phyloP scores from a whole-genome alignment of 495 filamentous ascomycete genomes.

The Neurospora sp. region DNA sequence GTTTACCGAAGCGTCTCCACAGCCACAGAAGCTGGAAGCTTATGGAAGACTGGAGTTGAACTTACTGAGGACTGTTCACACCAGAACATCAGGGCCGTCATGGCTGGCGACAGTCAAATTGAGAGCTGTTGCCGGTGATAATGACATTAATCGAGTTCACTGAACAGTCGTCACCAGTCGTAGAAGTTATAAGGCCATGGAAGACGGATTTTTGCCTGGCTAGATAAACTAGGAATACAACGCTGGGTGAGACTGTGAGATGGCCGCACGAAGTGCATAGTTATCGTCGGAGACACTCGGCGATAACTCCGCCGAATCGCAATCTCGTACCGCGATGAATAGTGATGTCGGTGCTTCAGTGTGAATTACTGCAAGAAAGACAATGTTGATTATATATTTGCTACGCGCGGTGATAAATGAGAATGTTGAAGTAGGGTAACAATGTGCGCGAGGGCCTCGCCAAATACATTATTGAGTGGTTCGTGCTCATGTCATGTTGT shows the following conservation, averaged over 20 bases:
- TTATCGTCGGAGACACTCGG: not conserved
- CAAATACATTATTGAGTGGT: not conserved
- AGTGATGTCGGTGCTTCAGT: too few species aligned
- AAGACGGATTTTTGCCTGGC: conserved; percentile 51
- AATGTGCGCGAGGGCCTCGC: not conserved
- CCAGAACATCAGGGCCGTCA: not conserved
- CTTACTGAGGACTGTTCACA: not conserved
- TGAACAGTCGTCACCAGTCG: not conserved
- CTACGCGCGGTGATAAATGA: not conserved
- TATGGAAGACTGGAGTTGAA: not conserved
- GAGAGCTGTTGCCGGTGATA: not conserved
- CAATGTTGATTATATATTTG: not conserved
- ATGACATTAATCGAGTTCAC: not conserved
- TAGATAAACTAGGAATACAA: too few species aligned
- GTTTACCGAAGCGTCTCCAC: not conserved
- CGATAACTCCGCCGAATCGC: not conserved
- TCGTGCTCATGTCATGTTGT: not conserved
- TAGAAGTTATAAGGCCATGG: not conserved
- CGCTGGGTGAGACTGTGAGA: not conserved
- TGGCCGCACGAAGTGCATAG: not conserved
- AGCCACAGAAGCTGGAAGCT: not conserved
- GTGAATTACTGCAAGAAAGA: too few species aligned
- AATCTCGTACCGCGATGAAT: accelerated
- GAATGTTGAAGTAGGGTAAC: not conserved
- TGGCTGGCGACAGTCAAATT: not conserved